Conservation (phyloP, 2,329 filamentous ascomycete species). For the Rhytidhysteron rufulum region DNA sequence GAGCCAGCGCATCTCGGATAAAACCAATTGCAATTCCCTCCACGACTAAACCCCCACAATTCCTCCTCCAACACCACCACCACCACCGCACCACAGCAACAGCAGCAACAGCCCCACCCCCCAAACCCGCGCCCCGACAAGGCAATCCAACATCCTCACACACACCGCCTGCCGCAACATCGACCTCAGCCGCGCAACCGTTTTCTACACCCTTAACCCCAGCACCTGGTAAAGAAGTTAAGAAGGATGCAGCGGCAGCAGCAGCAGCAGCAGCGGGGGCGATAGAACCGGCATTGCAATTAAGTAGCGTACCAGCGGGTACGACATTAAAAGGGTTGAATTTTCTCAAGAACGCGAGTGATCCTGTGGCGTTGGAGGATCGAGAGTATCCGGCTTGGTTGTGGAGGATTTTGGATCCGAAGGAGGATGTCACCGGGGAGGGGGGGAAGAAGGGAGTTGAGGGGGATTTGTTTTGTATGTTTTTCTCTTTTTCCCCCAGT, state of each 20-base stretch:
- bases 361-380: constrained; percentile 71
- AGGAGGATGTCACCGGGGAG: constrained; percentile 50
- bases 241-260: constrained; percentile 21
- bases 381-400: constrained; percentile 77
- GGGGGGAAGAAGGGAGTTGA: constrained; percentile 51
- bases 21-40: constrained; percentile 6
- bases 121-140: constrained; percentile 24
- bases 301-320: constrained; percentile 58
- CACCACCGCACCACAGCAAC: constrained; percentile 24
- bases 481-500: neutral
- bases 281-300: constrained; percentile 24
- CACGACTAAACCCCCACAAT: too few species aligned
- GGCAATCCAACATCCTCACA: constrained; percentile 20
- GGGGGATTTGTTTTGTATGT: constrained; percentile 78
- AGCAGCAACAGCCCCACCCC: too few species aligned
- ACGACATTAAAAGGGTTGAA: constrained; percentile 71
- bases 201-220: constrained; percentile 39
- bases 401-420: constrained; percentile 67
- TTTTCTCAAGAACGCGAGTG: constrained; percentile 68
- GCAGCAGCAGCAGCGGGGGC: constrained; percentile 25
- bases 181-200: constrained; percentile 44
- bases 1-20: constrained; percentile 26
- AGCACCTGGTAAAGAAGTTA: too few species aligned
- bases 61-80: constrained; percentile 16
- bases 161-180: constrained; percentile 39